Conservation (phyloP, 2,329 filamentous ascomycete genomes). For the Ascochyta clinopodiicola region DNA sequence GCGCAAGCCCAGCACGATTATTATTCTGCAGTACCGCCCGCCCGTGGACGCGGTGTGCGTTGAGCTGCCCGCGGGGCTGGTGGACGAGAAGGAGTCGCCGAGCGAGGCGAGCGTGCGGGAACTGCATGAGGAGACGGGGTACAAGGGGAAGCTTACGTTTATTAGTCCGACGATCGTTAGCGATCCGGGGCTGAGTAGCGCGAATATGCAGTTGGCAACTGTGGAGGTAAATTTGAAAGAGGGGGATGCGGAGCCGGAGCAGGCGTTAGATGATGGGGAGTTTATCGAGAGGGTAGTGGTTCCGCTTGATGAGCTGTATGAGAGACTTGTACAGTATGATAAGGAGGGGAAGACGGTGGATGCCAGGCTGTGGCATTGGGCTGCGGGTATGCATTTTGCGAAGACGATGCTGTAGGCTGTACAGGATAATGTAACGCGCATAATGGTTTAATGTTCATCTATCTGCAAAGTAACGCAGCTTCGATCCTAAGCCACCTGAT, state of each 20-base stretch:
- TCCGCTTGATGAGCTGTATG: constrained; percentile 63
- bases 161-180: constrained; percentile 72
- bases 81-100: constrained; percentile 64
- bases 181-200: constrained; percentile 66
- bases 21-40: constrained; percentile 67
- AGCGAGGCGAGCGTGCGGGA: constrained; percentile 64
- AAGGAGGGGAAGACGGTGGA: constrained; percentile 61
- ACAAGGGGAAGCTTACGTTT: constrained; percentile 58
- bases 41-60: constrained; percentile 65
- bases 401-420: constrained; percentile 37
- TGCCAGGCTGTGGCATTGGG: constrained; percentile 67
- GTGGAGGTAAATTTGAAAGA: constrained; percentile 63
- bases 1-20: constrained; percentile 57
- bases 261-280: constrained; percentile 67
- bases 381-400: constrained; percentile 62
- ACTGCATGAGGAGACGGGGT: constrained; percentile 68
- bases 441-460: too few species aligned
- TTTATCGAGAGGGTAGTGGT: constrained; percentile 67
- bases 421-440: too few species aligned
- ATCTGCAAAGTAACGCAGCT: too few species aligned
- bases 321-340: constrained; percentile 56
- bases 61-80: constrained; percentile 66
- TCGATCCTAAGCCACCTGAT: too few species aligned
- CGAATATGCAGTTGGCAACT: constrained; percentile 68
- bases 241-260: constrained; percentile 60